Conservation (phyloP, 345 rosid genomes). For the Stellera chamaejasme region DNA sequence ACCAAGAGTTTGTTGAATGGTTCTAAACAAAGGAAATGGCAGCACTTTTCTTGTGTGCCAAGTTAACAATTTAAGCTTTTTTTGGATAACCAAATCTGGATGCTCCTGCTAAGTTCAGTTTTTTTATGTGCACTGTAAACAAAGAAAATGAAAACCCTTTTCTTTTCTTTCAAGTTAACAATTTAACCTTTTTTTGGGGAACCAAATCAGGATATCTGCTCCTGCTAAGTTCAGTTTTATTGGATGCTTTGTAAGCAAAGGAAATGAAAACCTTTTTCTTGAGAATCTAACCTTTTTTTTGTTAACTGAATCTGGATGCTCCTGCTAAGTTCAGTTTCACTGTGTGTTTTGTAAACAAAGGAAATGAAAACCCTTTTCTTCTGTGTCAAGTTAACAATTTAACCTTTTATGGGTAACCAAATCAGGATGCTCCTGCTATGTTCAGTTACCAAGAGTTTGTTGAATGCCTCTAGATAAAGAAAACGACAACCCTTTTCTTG, state of each 20-base stretch:
- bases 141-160: neutral
- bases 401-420: constrained; percentile 8
- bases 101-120: neutral
- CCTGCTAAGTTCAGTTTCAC: neutral
- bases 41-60: no score
- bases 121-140: neutral
- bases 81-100: constrained; percentile 5
- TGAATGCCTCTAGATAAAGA: no score
- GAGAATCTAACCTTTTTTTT: neutral
- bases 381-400: no score
- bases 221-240: neutral
- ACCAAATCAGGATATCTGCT: constrained; percentile 8
- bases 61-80: no score
- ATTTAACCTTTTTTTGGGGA: neutral
- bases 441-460: neutral
- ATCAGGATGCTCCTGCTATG: constrained; percentile 75
- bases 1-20: neutral
- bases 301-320: constrained; percentile 5
- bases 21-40: no score
- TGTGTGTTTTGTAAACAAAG: neutral
- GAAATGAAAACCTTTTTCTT: no score
- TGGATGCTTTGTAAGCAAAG: neutral
- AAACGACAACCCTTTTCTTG: no score
- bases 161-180: no score
- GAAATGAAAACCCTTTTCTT: neutral